A percentile compares a stretch with the other conserved stretches of the same genome.
Evolutionary conservation across 768 basidiomycete genomes (phyloP).

Genomic region (Russula dissimulans): DNA sequence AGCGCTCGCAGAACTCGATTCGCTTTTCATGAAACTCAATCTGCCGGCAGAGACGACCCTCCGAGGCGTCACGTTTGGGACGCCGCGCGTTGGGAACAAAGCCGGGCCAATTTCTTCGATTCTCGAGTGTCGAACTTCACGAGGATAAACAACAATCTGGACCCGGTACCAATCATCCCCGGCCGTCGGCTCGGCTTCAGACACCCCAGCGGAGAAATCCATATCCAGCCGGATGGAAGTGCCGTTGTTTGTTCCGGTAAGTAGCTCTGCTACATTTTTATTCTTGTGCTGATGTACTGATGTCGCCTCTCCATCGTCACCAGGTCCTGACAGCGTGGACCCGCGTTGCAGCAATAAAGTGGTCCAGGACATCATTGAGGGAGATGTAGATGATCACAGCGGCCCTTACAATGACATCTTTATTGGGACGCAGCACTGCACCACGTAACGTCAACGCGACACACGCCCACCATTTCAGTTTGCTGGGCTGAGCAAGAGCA

Average conservation of each 20-base stretch:
- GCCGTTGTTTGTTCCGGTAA: slow-evolving; percentile 8
- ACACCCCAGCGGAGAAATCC: slow-evolving; percentile 15
- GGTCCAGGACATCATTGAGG: slow-evolving; percentile 39
- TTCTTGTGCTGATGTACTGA: background rate
- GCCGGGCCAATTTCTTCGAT: slow-evolving; percentile 12
- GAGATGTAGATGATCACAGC: slow-evolving; percentile 40
- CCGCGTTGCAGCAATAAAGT: slow-evolving; percentile 41
- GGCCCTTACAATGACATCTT: slow-evolving; percentile 48
- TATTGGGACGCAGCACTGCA: slow-evolving; percentile 41
- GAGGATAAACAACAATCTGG: slow-evolving; percentile 16
- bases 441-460: slow-evolving; percentile 2
- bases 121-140: slow-evolving; percentile 13
- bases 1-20: slow-evolving; percentile 17
- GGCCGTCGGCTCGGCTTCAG: slow-evolving; percentile 13
- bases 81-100: slow-evolving; percentile 15
- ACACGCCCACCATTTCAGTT: too few species aligned
- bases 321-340: slow-evolving; percentile 38
- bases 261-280: background rate
- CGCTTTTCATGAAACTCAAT: slow-evolving; percentile 17
- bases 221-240: slow-evolving; percentile 8
- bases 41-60: slow-evolving; percentile 11
- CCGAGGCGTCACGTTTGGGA: slow-evolving; percentile 19
- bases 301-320: background rate
- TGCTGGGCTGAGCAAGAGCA: too few species aligned
- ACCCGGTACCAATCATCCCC: slow-evolving; percentile 15